phyloP scores from a whole-genome alignment of 257 asterid genomes.

The Capsicum baccatum region DNA sequence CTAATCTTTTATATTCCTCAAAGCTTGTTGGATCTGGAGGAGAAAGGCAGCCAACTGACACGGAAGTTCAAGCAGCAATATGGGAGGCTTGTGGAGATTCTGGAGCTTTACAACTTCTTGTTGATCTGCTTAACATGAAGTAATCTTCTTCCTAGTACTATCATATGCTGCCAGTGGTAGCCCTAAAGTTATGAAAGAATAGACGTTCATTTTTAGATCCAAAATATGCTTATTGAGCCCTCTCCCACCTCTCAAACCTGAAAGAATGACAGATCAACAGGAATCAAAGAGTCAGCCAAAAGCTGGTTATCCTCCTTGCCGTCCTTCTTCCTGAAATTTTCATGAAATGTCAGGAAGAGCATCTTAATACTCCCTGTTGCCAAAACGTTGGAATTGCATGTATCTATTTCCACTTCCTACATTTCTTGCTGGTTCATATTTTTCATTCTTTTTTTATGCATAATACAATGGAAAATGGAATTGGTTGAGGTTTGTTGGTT shows the following conservation, averaged over 20 bases:
- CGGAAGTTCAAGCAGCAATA: constrained; percentile 77
- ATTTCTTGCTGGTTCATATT: background rate
- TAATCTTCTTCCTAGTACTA: constrained; percentile 41
- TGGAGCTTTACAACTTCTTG: constrained; percentile 81
- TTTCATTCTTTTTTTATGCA: background rate
- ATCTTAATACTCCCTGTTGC: background rate
- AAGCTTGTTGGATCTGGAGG: constrained; percentile 82
- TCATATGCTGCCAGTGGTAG: background rate
- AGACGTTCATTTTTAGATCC: background rate
- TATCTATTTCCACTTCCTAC: background rate
- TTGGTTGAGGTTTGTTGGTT: background rate
- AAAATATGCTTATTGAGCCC: background rate
- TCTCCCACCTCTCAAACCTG: background rate
- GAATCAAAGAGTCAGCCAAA: background rate
- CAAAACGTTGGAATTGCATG: background rate
- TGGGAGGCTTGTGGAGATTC: constrained; percentile 98
- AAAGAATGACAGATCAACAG: background rate
- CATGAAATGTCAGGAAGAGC: constrained; percentile 4
- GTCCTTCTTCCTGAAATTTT: background rate
- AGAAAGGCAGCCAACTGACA: constrained; percentile 71
- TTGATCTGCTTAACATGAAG: constrained; percentile 86
- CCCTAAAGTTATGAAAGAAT: background rate
- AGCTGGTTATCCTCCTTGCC: background rate
- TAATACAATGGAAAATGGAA: background rate
- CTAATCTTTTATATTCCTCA: constrained; percentile 13